Evolutionary conservation across 2,329 filamentous ascomycete species (phyloP).

Genomic region (Talaromyces islandicus): DNA sequence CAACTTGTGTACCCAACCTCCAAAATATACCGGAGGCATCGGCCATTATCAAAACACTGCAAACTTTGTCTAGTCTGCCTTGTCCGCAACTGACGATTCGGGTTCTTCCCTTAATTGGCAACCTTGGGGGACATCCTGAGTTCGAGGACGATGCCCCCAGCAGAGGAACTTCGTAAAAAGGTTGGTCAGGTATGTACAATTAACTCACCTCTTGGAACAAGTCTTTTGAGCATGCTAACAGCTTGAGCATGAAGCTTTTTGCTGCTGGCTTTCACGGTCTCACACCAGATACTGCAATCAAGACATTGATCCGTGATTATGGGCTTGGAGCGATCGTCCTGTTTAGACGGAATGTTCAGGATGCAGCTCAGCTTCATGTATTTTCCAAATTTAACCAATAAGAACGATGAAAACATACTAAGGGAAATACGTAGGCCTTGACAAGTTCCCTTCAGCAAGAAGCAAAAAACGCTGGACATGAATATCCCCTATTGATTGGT

Average conservation of each 20-base stretch:
- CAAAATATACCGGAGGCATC: neutral
- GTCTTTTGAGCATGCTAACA: neutral
- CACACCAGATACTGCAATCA: conserved; percentile 35
- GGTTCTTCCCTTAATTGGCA: neutral
- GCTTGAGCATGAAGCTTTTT: conserved; percentile 30
- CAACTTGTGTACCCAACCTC: neutral
- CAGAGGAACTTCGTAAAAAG: conserved; percentile 19
- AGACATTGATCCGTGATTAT: conserved; percentile 36
- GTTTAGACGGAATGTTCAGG: conserved; percentile 37
- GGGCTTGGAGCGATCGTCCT: conserved; percentile 38
- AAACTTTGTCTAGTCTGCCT: neutral
- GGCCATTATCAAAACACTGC: neutral
- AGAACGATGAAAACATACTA: neutral
- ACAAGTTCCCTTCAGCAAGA: conserved; percentile 33
- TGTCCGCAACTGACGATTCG: neutral
- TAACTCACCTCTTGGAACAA: neutral
- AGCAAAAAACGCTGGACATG: conserved; percentile 33
- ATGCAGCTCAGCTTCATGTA: conserved; percentile 33
- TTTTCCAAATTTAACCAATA: neutral
- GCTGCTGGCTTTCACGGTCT: conserved; percentile 40
- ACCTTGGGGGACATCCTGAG: neutral
- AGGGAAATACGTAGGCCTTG: conserved; percentile 21
- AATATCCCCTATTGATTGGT: conserved; percentile 37
- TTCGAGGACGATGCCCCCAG: neutral
- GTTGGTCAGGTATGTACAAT: conserved; percentile 27